Percentiles rank a stretch among this genome's conserved stretches.
Evolutionary conservation across 2,329 filamentous ascomycete genomes (phyloP).

Genomic region (Fusarium sp.): DNA sequence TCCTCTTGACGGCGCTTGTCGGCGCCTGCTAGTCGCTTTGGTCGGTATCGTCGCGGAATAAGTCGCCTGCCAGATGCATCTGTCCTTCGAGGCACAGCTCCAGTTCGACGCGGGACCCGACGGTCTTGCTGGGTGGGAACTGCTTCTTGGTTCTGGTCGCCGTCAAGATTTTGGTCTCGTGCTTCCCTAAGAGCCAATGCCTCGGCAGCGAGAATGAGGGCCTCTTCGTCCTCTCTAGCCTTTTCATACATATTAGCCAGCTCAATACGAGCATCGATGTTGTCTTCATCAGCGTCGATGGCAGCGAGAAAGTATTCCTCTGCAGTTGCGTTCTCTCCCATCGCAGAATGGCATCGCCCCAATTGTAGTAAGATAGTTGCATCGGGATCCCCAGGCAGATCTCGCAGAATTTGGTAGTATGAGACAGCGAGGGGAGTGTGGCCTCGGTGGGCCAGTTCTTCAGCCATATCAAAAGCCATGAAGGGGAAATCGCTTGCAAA

Average conservation of each 20-base stretch:
- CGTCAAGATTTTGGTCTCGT: conserved; percentile 45
- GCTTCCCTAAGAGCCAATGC: conserved; percentile 72
- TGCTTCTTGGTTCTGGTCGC: conserved; percentile 1
- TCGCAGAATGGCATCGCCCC: conserved; percentile 75
- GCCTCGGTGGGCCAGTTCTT: conserved; percentile 52
- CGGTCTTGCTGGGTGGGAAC: conserved; percentile 3
- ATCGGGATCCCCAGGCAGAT: conserved; percentile 60
- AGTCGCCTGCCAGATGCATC: conserved; percentile 34
- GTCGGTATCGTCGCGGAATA: conserved; percentile 56
- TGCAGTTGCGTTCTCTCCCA: conserved; percentile 73
- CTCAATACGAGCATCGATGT: conserved; percentile 80
- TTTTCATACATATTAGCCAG: conserved; percentile 88
- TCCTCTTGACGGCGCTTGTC: conserved; percentile 58
- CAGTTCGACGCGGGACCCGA: conserved; percentile 22
- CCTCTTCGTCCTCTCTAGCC: conserved; percentile 77
- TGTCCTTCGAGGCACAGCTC: conserved; percentile 15
- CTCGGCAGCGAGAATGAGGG: conserved; percentile 80
- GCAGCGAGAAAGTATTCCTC: conserved; percentile 82
- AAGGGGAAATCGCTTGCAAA: conserved; percentile 76
- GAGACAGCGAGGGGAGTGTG: conserved; percentile 56
- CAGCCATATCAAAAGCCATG: conserved; percentile 76
- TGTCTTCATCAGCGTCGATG: conserved; percentile 75
- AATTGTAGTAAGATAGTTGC: conserved; percentile 64
- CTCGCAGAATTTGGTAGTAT: conserved; percentile 66
- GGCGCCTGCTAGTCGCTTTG: conserved; percentile 57